phyloP scores from a whole-genome alignment of 176 grass and related monocot genomes.

The Ensete glaucum region DNA sequence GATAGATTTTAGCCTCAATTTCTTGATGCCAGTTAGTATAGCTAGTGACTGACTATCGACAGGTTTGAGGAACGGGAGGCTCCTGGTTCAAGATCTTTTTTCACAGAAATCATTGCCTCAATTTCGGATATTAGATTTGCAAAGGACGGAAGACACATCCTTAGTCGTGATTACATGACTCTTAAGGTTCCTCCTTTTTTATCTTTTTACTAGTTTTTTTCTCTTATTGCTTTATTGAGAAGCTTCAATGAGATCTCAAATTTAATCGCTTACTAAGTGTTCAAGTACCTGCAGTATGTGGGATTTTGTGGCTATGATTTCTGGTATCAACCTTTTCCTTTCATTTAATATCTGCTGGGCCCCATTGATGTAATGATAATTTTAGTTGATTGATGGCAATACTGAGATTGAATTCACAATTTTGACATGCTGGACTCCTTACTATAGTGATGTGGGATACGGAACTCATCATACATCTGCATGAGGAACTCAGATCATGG shows the following conservation, averaged over 20 bases:
- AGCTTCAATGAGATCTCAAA: not conserved
- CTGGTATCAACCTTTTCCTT: not conserved
- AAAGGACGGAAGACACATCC: constrained; percentile 78
- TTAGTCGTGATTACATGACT: constrained; percentile 97
- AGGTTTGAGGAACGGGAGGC: constrained; percentile 91
- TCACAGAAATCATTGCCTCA: constrained; percentile 98
- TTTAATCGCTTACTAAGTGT: not conserved
- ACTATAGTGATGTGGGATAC: too few species aligned
- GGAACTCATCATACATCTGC: too few species aligned
- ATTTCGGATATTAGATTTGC: constrained; percentile 96
- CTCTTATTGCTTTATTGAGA: not conserved
- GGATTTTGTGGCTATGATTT: not conserved
- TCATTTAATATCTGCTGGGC: not conserved
- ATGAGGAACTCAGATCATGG: too few species aligned
- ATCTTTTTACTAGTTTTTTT: not conserved
- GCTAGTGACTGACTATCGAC: constrained; percentile 17
- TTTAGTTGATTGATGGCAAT: too few species aligned
- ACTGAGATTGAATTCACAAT: too few species aligned
- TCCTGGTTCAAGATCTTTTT: constrained; percentile 84
- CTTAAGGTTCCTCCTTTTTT: constrained; percentile 53
- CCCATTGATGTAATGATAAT: not conserved
- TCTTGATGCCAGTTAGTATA: constrained; percentile 3
- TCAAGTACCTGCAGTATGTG: not conserved
- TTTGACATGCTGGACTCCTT: too few species aligned
- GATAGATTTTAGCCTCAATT: not conserved